These are phyloP conservation scores for Trichoderma arundinaceum DNA, from an alignment of 2,329 filamentous ascomycete genomes.

Conservation along the genomic window DNA sequence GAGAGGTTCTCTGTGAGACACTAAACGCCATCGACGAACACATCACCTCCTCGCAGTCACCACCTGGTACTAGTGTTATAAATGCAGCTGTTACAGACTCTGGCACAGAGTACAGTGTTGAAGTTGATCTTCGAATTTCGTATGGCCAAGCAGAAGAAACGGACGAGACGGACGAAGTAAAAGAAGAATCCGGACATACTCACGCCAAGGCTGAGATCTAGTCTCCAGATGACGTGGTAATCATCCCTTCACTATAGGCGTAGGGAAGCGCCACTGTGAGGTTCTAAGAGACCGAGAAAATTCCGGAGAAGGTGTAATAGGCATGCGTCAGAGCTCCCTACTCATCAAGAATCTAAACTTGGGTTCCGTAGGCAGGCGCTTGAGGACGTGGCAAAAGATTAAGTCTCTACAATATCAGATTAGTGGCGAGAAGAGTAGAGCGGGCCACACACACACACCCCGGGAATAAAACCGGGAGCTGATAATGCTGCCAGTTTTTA, in stretches of 20 bases:
- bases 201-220: conserved; percentile 77
- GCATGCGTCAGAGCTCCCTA: conserved; percentile 93
- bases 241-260: conserved; percentile 81
- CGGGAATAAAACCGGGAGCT: no score
- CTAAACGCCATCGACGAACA: conserved; percentile 96
- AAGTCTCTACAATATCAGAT: conserved; percentile 89
- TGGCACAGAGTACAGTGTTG: conserved; percentile 86
- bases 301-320: conserved; percentile 86
- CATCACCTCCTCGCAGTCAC: conserved; percentile 79
- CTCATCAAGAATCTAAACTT: conserved; percentile 96
- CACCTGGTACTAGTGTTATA: conserved; percentile 58
- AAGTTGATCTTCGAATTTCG: conserved; percentile 76
- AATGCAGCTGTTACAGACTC: conserved; percentile 71
- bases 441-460: no score
- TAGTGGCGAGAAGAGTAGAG: conserved; percentile 59
- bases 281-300: conserved; percentile 97
- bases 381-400: conserved; percentile 98
- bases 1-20: conserved; percentile 89
- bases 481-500: no score
- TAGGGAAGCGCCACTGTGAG: conserved; percentile 89
- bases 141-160: conserved; percentile 95
- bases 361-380: conserved; percentile 83
- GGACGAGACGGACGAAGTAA: conserved; percentile 63
- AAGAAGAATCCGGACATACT: conserved; percentile 82
- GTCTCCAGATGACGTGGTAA: conserved; percentile 82